Evolutionary conservation across 768 basidiomycete genomes (phyloP), one percentile per base, ranked within the genome.

Genomic region (Pholiota molesta): DNA sequence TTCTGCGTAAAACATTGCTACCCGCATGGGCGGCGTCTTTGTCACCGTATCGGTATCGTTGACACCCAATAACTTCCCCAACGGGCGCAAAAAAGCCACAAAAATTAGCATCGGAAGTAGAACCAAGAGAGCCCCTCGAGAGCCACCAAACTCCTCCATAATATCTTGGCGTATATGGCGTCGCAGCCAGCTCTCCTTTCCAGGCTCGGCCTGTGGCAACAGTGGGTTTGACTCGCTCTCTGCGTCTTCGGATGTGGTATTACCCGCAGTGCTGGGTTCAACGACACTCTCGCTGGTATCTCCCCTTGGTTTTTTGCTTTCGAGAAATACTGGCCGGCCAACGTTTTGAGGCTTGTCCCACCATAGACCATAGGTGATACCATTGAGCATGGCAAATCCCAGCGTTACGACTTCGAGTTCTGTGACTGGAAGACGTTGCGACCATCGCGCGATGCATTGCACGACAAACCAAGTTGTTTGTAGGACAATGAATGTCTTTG

Each of bases 281-380:
- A 26, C 26, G 26, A 4, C 26, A 26, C 26, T 26, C 26, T 26
- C 26, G 26, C 26, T 26, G 4, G 19, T 21, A 42, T 1, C 11
- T 42, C n/a, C 10, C 44, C 31, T 1, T 31, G 9, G 9, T 31
- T 19, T 45, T 45, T 21, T 54, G n/a, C 19, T 1, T 23, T 31
- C 31, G 11, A 54, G 10, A 16, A 31, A 33, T 5, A 54, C 23
- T 35, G 28, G 17, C 1, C 55, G 17, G 10, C 63, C 64, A 0
- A 79, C 72, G 57, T 75, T 72, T 10, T 74, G 68, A 2, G 78
- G 79, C 65, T 81, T 81, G 28, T 71, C 40, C 78, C 75, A 79
- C 79, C 79, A 79, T 1, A 75, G 52, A 1, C 55, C 33, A 60
- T 77, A 79, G 13, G 68, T 72, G 11, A 69, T 59, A 13, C 70